These are phyloP conservation scores for Panicum miliaceum DNA, from an alignment of 176 grass and related monocot species.

Conservation along the genomic window DNA sequence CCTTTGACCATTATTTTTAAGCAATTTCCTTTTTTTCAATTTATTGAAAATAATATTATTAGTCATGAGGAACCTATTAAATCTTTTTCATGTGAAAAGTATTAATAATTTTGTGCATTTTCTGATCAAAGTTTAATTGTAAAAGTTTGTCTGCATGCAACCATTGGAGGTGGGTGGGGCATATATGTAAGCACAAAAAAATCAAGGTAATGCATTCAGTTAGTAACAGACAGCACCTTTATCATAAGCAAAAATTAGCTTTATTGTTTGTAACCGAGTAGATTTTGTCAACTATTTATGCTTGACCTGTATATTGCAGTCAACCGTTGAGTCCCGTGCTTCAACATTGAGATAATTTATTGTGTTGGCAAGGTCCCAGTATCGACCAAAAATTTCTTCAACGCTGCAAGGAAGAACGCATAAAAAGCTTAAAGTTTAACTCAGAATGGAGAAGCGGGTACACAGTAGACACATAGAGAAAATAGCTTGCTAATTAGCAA, in stretches of 20 bases:
- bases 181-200: background rate
- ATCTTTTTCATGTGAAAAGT: too few relatives aligned
- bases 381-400: slow-evolving; percentile 33
- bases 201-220: background rate
- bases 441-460: background rate
- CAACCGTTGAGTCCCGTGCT: background rate
- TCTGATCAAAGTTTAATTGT: background rate
- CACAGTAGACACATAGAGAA: background rate
- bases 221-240: background rate
- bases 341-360: slow-evolving; percentile 34
- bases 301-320: slow-evolving; percentile 33
- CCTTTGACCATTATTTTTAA: background rate
- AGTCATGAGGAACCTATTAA: background rate
- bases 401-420: slow-evolving; percentile 24
- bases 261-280: background rate
- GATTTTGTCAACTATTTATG: background rate
- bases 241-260: background rate
- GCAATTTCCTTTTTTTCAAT: background rate
- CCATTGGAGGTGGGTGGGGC: background rate
- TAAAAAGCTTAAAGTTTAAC: background rate
- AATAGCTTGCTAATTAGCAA: background rate
- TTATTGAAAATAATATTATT: background rate
- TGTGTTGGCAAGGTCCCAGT: slow-evolving; percentile 20
- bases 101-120: background rate
- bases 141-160: background rate